These are phyloP conservation scores for Wickerhamiella nectarea DNA, from an alignment of 805 yeast genomes.

Conservation along the genomic window DNA sequence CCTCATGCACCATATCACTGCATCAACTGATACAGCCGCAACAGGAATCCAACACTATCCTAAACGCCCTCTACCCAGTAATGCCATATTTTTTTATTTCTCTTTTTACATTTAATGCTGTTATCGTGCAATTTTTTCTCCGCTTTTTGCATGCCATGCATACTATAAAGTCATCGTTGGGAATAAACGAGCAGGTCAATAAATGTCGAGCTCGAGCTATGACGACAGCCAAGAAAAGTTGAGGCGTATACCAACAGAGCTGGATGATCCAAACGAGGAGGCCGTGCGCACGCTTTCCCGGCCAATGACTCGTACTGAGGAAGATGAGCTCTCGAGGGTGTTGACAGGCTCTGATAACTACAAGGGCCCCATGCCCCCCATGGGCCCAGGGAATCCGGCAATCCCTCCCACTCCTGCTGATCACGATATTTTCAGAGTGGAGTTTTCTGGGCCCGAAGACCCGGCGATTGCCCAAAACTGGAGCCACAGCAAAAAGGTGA, in stretches of 20 bases:
- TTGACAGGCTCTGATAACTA: not conserved
- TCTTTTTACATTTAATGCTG: not conserved
- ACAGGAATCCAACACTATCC: not conserved
- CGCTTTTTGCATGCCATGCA: no score
- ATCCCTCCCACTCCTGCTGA: not conserved
- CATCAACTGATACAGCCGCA: no score
- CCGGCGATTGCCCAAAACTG: slow-evolving; percentile 8
- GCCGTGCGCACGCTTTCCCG: not conserved
- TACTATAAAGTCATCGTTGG: no score
- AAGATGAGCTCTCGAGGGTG: not conserved
- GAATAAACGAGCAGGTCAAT: no score
- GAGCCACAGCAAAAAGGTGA: not conserved
- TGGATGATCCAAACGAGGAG: not conserved
- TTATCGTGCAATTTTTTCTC: no score
- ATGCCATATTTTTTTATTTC: not conserved
- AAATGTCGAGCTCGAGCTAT: not conserved
- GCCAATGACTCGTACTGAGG: not conserved
- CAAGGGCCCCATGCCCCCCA: not conserved
- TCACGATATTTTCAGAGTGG: slow-evolving; percentile 7
- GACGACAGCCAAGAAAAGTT: not conserved
- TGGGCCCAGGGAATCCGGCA: not conserved
- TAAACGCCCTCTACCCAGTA: not conserved
- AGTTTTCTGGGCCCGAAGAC: slow-evolving; percentile 8
- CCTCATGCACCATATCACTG: no score
- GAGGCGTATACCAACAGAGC: not conserved